Percentiles rank a stretch among this genome's conserved stretches.
These are phyloP conservation scores for Penicillium olsonii DNA, from an alignment of 2,329 filamentous ascomycete species.

Conservation along the genomic window DNA sequence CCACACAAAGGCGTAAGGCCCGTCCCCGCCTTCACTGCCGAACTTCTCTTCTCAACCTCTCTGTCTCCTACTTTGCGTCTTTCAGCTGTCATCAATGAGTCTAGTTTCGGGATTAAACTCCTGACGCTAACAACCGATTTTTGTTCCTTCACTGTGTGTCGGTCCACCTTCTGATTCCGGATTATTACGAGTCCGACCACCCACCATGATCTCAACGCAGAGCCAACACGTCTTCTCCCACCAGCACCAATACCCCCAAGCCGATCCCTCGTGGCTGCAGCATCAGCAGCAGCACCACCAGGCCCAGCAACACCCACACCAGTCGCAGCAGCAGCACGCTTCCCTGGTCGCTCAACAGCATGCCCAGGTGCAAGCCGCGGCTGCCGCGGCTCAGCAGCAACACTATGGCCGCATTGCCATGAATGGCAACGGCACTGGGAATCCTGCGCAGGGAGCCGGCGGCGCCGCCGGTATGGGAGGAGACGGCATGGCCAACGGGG, in stretches of 20 bases:
- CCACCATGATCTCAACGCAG: conserved; percentile 51
- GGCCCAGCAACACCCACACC: conserved; percentile 41
- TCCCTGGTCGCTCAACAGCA: conserved; percentile 54
- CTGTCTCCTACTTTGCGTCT: conserved; percentile 19
- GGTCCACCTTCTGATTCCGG: conserved; percentile 22
- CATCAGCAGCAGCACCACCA: conserved; percentile 44
- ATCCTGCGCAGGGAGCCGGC: conserved; percentile 37
- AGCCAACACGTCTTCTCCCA: conserved; percentile 65
- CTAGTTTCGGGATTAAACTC: conserved; percentile 21
- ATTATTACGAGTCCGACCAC: conserved; percentile 25
- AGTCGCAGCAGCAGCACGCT: conserved; percentile 43
- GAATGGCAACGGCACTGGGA: conserved; percentile 57
- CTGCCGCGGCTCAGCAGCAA: conserved; percentile 48
- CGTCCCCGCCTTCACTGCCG: conserved; percentile 9
- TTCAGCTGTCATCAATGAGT: conserved; percentile 39
- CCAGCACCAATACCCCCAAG: conserved; percentile 55
- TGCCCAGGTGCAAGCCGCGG: conserved; percentile 54
- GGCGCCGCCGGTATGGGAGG: conserved; percentile 51
- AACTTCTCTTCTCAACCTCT: conserved; percentile 25
- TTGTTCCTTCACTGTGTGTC: conserved; percentile 2
- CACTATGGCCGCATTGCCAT: conserved; percentile 74
- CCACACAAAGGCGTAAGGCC: conserved; percentile 22
- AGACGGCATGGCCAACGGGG: conserved; percentile 37
- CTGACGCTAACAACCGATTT: conserved; percentile 25
- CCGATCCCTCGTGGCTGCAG: conserved; percentile 48